Base-by-base conservation (phyloP, 139 green algal genomes). In the Tetraselmis chui region DNA sequence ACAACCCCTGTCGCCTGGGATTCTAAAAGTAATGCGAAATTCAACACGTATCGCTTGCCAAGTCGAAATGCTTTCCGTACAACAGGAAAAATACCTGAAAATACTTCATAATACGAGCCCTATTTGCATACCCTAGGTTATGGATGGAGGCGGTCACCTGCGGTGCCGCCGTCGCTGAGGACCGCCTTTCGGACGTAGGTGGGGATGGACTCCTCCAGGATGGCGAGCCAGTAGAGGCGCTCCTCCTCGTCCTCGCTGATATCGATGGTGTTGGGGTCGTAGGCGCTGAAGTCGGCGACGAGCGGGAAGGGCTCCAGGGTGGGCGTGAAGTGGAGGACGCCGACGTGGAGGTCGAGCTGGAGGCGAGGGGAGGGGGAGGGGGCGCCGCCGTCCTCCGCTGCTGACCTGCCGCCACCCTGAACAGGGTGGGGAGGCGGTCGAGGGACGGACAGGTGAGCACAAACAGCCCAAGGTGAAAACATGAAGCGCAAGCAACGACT, bases 321-420 rank as follows among this genome's bases (percentile, higher is more conserved):
- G 22, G 96, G 96, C 5, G 85, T 87, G 87, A 95, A 97, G 81
- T 99, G 97, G 75, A 99, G 92, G 58, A 99, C 95, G 26, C 97
- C 97, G 67, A 99, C 89, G 83, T 97, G 88, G 59, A 97, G 87
- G 45, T 67, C 45, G 45, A 67, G 45, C 59, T 90, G 83, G 80
- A 95, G 90, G 75, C 83, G 84, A 29, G 84, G 75, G 23, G 59
- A 79, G 2, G 31, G 29, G 5, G 79, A 80, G 18, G 76, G 81
- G 59, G 75, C 77, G 59, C 59, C 75, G 76, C 67, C 28, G 23
- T 28, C 76, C 67, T 79, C 80, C 32, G 31, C 32, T 59, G 80
- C 58, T 26, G 23, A 28, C 23, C 77, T 27, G 31, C 67, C 5
- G 67, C 32, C 31, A 75, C 74, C n/a, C n/a, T n/a, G n/a, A n/a